Conservation (phyloP, 495 filamentous ascomycete species). For the Chaetomidium leptoderma region DNA sequence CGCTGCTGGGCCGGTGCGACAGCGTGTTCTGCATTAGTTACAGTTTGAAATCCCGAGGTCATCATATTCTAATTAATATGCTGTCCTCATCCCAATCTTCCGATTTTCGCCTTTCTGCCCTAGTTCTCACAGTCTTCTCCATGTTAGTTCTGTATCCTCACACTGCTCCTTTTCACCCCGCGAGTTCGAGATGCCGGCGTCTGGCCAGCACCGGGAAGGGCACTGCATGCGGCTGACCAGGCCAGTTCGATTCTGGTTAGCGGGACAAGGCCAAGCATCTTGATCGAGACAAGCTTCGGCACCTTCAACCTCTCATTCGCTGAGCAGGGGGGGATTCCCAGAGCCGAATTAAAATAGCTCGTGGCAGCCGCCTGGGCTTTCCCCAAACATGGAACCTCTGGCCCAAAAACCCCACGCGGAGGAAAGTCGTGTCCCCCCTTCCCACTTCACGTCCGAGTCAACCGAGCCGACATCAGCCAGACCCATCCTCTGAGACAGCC, state of each 20-base stretch:
- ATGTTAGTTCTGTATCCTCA: no score
- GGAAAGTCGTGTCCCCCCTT: no score
- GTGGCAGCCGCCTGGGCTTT: neutral
- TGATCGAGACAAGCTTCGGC: neutral
- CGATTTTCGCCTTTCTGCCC: no score
- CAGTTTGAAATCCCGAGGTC: no score
- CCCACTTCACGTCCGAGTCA: neutral
- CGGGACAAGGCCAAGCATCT: slow-evolving; percentile 1
- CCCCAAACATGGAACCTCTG: neutral
- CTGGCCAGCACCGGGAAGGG: no score
- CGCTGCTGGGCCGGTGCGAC: no score
- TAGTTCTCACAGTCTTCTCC: no score
- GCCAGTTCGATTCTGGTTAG: neutral
- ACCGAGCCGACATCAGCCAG: neutral
- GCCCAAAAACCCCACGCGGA: neutral
- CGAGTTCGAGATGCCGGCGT: no score
- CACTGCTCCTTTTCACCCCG: no score
- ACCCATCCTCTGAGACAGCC: neutral
- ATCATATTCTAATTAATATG: no score
- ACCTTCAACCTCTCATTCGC: neutral
- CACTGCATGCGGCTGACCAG: neutral
- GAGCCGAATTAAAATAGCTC: slow-evolving; percentile 9
- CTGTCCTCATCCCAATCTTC: no score
- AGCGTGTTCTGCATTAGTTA: no score
- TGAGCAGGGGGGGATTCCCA: neutral